phyloP scores from a whole-genome alignment of 148 eudicot genomes.

The Arbutus unedo region DNA sequence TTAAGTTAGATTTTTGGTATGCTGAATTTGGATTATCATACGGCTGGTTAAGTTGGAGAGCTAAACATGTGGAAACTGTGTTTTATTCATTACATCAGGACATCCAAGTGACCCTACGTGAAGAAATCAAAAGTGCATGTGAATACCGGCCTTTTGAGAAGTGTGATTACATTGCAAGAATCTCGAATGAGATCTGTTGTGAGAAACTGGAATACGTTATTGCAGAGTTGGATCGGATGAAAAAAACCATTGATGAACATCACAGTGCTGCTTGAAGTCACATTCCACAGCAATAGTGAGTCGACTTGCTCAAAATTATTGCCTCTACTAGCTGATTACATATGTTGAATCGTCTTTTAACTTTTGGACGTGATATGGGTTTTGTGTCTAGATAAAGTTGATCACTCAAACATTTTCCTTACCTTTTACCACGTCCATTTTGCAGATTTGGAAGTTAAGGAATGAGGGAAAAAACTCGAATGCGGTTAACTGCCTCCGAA shows the following conservation, averaged over 20 bases:
- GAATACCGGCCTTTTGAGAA: slow-evolving; percentile 97
- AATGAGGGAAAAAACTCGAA: background rate
- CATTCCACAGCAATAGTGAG: background rate
- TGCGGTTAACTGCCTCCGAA: background rate
- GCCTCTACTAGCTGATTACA: background rate
- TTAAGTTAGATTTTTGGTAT: too few species aligned
- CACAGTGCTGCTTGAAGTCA: slow-evolving; percentile 34
- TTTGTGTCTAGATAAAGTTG: background rate
- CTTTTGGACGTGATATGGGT: background rate
- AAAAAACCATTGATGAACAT: slow-evolving; percentile 60
- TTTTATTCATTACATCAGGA: slow-evolving; percentile 39
- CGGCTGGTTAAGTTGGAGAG: background rate
- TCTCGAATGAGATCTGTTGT: slow-evolving; percentile 83
- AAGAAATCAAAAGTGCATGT: slow-evolving; percentile 91
- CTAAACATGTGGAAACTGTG: background rate
- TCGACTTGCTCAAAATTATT: background rate
- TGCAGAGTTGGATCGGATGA: slow-evolving; percentile 62
- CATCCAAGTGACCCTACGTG: slow-evolving; percentile 79
- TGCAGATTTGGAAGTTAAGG: background rate
- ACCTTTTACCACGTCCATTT: background rate
- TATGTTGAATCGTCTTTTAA: background rate
- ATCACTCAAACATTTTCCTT: background rate
- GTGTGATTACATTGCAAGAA: slow-evolving; percentile 87
- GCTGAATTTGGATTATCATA: too few species aligned
- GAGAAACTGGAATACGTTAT: slow-evolving; percentile 68